phyloP scores from a whole-genome alignment of 2,329 filamentous ascomycete genomes.

The Botrytis medusae region DNA sequence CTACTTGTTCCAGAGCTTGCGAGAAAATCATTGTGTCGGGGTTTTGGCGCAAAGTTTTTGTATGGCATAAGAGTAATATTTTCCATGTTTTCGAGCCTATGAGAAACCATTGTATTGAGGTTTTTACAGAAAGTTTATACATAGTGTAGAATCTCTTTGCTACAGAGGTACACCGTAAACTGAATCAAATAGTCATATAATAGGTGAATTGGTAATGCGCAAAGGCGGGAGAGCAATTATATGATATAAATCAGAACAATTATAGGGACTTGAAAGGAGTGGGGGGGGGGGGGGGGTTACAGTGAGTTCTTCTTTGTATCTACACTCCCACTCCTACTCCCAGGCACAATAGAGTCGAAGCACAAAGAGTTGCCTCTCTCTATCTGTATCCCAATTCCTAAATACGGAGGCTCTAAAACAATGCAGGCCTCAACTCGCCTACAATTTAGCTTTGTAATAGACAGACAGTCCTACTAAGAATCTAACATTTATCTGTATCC shows the following conservation, averaged over 20 bases:
- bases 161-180: neutral
- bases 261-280: neutral
- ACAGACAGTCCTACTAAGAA: neutral
- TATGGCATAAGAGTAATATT: neutral
- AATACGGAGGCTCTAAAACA: neutral
- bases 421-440: neutral
- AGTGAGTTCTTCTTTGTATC: neutral
- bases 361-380: neutral
- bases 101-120: neutral
- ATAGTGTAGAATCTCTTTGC: neutral
- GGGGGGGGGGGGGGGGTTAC: too few relatives aligned
- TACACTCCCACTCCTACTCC: neutral
- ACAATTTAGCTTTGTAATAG: neutral
- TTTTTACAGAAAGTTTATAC: neutral
- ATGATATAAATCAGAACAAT: too few relatives aligned
- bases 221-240: neutral
- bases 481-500: neutral
- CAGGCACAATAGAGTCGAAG: neutral
- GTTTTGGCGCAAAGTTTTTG: neutral
- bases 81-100: neutral
- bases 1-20: neutral
- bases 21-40: neutral
- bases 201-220: neutral
- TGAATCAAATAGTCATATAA: neutral
- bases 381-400: neutral